Evolutionary conservation across 1,284 basidiomycete species (phyloP).

Genomic region (Phlebopus sp.): DNA sequence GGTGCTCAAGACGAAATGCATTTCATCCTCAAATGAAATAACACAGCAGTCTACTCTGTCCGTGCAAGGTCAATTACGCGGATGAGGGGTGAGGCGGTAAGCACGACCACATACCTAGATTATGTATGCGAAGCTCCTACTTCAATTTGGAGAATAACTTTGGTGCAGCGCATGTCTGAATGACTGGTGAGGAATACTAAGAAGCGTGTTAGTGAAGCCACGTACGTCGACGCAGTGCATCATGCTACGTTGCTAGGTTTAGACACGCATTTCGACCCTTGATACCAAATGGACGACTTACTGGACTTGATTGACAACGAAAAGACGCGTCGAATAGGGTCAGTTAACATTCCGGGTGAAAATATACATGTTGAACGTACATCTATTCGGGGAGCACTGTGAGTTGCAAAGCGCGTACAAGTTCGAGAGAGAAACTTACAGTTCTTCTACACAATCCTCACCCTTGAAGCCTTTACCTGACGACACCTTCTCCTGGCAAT

Average conservation of each 20-base stretch:
- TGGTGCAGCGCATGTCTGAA: slow-evolving; percentile 69
- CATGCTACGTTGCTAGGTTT: slow-evolving; percentile 49
- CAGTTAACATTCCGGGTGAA: slow-evolving; percentile 9
- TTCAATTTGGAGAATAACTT: slow-evolving; percentile 74
- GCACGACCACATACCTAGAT: slow-evolving; percentile 18
- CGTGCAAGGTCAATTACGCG: background rate
- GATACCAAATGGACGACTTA: slow-evolving; percentile 36
- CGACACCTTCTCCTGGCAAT: slow-evolving; percentile 86
- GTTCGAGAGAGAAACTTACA: slow-evolving; percentile 51
- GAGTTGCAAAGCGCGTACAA: slow-evolving; percentile 7
- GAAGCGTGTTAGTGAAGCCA: slow-evolving; percentile 13
- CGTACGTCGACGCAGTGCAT: slow-evolving; percentile 90
- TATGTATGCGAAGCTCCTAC: slow-evolving; percentile 27
- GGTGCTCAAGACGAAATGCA: background rate
- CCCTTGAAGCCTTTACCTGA: slow-evolving; percentile 79
- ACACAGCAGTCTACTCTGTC: background rate
- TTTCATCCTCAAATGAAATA: background rate
- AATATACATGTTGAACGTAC: slow-evolving; percentile 38
- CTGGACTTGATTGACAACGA: slow-evolving; percentile 51
- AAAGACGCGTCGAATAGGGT: slow-evolving; percentile 10
- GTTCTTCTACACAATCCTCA: slow-evolving; percentile 91
- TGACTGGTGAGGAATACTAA: slow-evolving; percentile 6
- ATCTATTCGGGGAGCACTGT: slow-evolving; percentile 35
- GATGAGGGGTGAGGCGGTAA: background rate
- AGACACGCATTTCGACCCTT: background rate